These are phyloP conservation scores for Trametes polyzona DNA, from an alignment of 1,284 basidiomycete species.

Conservation along the genomic window DNA sequence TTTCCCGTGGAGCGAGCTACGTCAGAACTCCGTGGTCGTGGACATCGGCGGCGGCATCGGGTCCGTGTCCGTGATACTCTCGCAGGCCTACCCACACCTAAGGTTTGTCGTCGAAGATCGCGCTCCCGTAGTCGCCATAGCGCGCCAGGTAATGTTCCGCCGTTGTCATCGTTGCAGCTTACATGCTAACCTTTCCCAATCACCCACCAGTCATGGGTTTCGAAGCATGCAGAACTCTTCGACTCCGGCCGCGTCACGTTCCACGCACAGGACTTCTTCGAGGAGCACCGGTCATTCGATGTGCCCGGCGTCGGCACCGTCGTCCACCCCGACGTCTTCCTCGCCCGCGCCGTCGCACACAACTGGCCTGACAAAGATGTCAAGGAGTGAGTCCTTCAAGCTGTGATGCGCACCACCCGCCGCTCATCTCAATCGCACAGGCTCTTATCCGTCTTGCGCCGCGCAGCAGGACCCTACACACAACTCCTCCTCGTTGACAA, in stretches of 20 bases:
- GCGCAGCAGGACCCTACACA: conserved; percentile 45
- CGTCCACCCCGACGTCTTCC: conserved; percentile 54
- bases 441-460: conserved; percentile 1
- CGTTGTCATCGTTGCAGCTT: background rate
- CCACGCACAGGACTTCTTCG: conserved; percentile 76
- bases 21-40: conserved; percentile 53
- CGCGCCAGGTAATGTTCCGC: conserved; percentile 41
- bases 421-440: conserved; percentile 33
- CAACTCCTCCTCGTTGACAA: conserved; percentile 68
- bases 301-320: conserved; percentile 4
- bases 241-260: conserved; percentile 60
- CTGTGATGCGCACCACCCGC: background rate
- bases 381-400: conserved; percentile 20
- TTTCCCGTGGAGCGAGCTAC: conserved; percentile 65
- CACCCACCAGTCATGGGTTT: conserved; percentile 53
- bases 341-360: conserved; percentile 74
- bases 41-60: conserved; percentile 81
- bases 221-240: conserved; percentile 62
- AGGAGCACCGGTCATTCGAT: conserved; percentile 50
- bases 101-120: conserved; percentile 74
- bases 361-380: conserved; percentile 74
- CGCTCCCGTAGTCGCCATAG: conserved; percentile 63
- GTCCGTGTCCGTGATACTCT: conserved; percentile 66
- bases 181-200: no score
- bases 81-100: conserved; percentile 54